A percentile compares a stretch with the other conserved stretches of the same genome.
These are phyloP conservation scores for Fulvia fulva DNA, from an alignment of 2,329 filamentous ascomycete species.

Conservation along the genomic window DNA sequence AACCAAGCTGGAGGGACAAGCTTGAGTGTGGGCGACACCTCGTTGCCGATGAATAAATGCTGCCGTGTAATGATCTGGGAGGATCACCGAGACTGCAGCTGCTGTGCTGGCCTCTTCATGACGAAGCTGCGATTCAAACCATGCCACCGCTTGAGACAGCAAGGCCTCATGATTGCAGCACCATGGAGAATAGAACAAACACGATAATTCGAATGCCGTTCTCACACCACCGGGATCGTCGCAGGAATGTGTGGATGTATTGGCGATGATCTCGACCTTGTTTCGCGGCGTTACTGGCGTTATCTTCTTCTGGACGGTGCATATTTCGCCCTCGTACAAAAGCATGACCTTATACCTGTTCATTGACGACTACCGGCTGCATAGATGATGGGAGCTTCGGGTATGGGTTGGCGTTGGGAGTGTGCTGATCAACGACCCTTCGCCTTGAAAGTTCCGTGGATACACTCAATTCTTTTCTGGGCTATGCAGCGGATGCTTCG, in stretches of 20 bases:
- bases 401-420: slow-evolving; percentile 4
- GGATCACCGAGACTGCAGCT: neutral
- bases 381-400: slow-evolving; percentile 5
- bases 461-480: neutral
- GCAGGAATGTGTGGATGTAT: neutral
- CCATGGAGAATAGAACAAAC: neutral
- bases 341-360: slow-evolving; percentile 11
- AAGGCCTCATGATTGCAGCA: neutral
- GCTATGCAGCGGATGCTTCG: neutral
- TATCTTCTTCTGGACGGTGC: slow-evolving; percentile 1
- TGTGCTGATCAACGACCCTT: neutral
- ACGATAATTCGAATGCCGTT: neutral
- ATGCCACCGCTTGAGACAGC: neutral
- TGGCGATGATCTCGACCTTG: neutral
- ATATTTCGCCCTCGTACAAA: slow-evolving; percentile 8
- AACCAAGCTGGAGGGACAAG: slow-evolving; percentile 46
- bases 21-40: neutral
- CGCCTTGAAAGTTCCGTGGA: neutral
- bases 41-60: neutral
- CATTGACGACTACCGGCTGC: slow-evolving; percentile 7
- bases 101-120: neutral
- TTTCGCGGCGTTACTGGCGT: slow-evolving; percentile 6
- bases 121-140: neutral
- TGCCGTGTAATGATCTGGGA: neutral
- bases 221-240: neutral